Evolutionary conservation across 176 grass and related monocot species (phyloP), one percentile per base, ranked within the genome.

Genomic region (Triticum timopheevii): DNA sequence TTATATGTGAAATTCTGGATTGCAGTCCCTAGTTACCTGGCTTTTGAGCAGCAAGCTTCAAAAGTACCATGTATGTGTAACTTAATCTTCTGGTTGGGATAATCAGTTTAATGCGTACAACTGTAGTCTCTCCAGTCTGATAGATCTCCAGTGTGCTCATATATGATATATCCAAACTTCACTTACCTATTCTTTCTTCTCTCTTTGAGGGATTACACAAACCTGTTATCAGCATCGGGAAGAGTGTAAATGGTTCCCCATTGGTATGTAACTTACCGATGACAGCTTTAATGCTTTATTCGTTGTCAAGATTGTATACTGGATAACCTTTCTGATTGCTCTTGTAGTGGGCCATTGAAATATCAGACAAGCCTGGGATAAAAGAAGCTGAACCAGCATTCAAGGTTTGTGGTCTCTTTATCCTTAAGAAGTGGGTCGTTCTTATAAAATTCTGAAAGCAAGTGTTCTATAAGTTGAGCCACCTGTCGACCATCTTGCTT

Each of bases 181-280:
- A 77, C 76, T 93, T 89, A 95, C 61, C 84, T 86, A 68, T 85
- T 87, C 38, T 93, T 86, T 88, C 58, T 98, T 95, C 90, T 95
- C 88, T 95, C 90, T 98, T 93, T 76, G 96, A 98, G 96, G 92
- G 90, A 92, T 92, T 94, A n/a, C 92, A 86, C 44, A 73, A 92
- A 90, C 77, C 70, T 90, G 44, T 76, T 92, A 84, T 93, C 96
- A 98, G 96, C 92, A 95, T 98, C 82, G 93, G 96, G 86, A 92
- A 95, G 92, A 98, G 96, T 83, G 93, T 93, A 70, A 92, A 98
- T 84, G 79, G 91, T 81, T 88, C 91, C 44, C 79, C 90, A 86
- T 76, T 98, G 96, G 96, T 98, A 98, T 23, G 81, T 38, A 79
- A 83, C 38, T 89, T 74, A 9, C 39, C 68, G 27, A 36, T 36